phyloP scores from a whole-genome alignment of 176 grass and related monocot genomes.

The Carex parvula region DNA sequence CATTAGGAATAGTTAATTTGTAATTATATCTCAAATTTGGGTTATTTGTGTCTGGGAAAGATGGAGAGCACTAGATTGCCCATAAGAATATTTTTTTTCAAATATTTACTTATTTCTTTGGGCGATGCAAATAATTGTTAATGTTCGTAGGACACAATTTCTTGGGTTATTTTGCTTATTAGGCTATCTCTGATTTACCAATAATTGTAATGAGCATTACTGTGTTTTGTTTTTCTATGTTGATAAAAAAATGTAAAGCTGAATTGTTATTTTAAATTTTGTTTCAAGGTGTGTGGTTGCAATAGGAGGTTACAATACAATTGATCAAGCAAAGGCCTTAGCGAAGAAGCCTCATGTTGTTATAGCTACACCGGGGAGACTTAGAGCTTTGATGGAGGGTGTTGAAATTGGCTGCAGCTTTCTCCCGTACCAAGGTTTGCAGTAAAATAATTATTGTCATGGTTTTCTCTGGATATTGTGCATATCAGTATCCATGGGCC shows the following conservation, averaged over 20 bases:
- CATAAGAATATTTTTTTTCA: too few relatives aligned
- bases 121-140: too few relatives aligned
- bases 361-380: slow-evolving; percentile 75
- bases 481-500: background rate
- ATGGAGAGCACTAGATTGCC: too few relatives aligned
- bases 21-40: background rate
- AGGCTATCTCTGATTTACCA: background rate
- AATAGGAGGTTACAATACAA: slow-evolving; percentile 72
- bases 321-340: slow-evolving; percentile 70
- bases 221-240: background rate
- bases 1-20: background rate
- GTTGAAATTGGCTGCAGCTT: slow-evolving; percentile 73
- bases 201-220: background rate
- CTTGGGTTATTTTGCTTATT: background rate
- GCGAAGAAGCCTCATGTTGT: slow-evolving; percentile 67
- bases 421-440: slow-evolving; percentile 65
- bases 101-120: too few relatives aligned
- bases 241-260: background rate
- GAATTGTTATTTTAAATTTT: slow-evolving; percentile 2
- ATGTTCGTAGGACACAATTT: background rate
- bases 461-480: background rate
- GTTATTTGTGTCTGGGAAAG: background rate
- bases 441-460: background rate
- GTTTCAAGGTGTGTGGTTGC: slow-evolving; percentile 53
- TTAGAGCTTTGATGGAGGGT: slow-evolving; percentile 65